Base-by-base conservation (phyloP, 257 asterid species). In the Solanum chmielewskii region DNA sequence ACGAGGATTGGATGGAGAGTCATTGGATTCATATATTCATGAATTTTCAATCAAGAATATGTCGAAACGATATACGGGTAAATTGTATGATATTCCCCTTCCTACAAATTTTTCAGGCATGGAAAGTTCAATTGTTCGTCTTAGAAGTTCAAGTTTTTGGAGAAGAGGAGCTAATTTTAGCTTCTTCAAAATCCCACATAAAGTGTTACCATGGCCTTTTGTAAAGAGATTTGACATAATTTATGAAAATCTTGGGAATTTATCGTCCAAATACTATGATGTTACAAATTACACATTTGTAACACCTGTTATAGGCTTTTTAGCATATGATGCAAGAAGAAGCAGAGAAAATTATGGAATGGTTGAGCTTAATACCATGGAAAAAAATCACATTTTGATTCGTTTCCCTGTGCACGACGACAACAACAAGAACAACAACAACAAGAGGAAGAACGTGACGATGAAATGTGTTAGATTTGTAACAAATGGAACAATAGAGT, bases 291-390 rank as follows among this genome's bases (percentile, higher is more conserved):
- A 93, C 89, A 91, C 93, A 1, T 52, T 94, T 6, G 89, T 94
- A 9, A 88, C 96, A 25, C 98, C 99, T 23, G 98, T 97, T 14
- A 21, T 95, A 56, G 99, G 98, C 35, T 37, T 95, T 2, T 33
- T 92, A 12, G 93, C 89, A 47, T 95, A 94, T n/a, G 93, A 94
- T 80, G 83, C 97, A 12, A 87, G 88, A 80, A 44, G 16, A 64
- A 86, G 90, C 75, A 44, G 89, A 12, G 59, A 41, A 2, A 29
- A 77, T 47, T n/a, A 66, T 9, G 92, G 84, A 3, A 89, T 20
- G 52, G 13, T 94, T 39, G 91, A 87, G 91, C 91, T 96, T 8
- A 31, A 35, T 8, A 25, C 80, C 20, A 85, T 14, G 66, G 90
- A 80, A 66, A 91, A 83, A 66, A 91, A 87, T 42, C 92, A 94